phyloP scores from a whole-genome alignment of 495 filamentous ascomycete species.

The Penicillium samsonianum region DNA sequence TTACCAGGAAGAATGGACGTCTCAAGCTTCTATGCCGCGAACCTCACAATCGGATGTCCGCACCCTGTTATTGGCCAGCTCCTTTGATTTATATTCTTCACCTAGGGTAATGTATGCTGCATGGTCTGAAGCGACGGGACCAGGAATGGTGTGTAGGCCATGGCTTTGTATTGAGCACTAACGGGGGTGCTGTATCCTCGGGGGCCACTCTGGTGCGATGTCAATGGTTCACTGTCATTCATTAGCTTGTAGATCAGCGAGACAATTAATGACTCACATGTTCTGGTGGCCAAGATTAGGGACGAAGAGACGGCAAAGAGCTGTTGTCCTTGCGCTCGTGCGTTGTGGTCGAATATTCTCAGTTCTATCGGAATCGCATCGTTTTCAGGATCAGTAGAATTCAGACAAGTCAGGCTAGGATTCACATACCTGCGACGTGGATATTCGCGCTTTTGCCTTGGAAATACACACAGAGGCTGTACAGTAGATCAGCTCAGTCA shows the following conservation, averaged over 20 bases:
- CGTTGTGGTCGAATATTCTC: no score
- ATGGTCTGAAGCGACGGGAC: neutral
- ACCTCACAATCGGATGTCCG: neutral
- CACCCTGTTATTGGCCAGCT: neutral
- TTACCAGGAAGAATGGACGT: no score
- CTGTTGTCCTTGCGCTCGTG: no score
- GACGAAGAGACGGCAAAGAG: no score
- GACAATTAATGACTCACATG: neutral
- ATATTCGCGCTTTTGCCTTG: neutral
- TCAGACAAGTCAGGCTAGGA: no score
- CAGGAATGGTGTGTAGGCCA: neutral
- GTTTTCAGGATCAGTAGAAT: neutral
- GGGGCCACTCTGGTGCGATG: neutral
- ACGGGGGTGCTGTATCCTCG: neutral
- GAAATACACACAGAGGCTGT: neutral
- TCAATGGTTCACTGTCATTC: slow-evolving; percentile 1
- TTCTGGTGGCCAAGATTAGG: neutral
- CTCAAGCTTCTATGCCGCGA: neutral
- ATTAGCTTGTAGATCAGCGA: neutral
- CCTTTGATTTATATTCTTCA: neutral
- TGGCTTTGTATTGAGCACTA: slow-evolving; percentile 1
- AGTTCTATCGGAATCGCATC: no score
- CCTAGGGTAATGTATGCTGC: neutral
- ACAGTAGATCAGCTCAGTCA: neutral
- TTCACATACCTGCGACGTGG: slow-evolving; percentile 16